These are phyloP conservation scores for Phytophthora tentaculata DNA, from an alignment of 352 stramenopile genomes.

Conservation along the genomic window DNA sequence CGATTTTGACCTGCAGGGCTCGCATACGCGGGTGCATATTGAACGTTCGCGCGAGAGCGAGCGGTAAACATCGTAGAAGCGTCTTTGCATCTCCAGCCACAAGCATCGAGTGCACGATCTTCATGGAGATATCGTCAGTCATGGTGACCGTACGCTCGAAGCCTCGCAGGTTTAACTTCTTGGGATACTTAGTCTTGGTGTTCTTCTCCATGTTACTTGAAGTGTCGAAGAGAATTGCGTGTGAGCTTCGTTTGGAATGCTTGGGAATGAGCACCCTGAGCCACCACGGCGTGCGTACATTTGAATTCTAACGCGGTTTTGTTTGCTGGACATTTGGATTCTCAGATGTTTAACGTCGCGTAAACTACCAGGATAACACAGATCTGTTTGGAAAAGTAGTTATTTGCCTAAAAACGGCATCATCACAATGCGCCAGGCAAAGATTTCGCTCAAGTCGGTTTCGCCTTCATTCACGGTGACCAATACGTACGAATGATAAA, in stretches of 20 bases:
- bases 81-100: background rate
- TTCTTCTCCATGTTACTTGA: slow-evolving; percentile 16
- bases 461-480: too few relatives aligned
- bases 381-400: background rate
- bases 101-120: background rate
- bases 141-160: background rate
- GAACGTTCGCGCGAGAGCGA: background rate
- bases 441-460: background rate
- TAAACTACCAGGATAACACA: too few relatives aligned
- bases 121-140: background rate
- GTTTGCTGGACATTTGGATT: too few relatives aligned
- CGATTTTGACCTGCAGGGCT: background rate
- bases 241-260: too few relatives aligned
- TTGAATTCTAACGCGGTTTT: too few relatives aligned
- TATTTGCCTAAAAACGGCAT: background rate
- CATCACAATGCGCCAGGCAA: background rate
- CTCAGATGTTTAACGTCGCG: too few relatives aligned
- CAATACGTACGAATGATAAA: too few relatives aligned
- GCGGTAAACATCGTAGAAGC: background rate
- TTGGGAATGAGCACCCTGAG: too few relatives aligned
- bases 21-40: background rate
- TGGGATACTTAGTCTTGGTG: slow-evolving; percentile 1
- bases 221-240: background rate
- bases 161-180: slow-evolving; percentile 13
- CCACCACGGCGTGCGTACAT: too few relatives aligned